Conservation (phyloP, 2,329 filamentous ascomycete genomes). For the Nemania serpens region DNA sequence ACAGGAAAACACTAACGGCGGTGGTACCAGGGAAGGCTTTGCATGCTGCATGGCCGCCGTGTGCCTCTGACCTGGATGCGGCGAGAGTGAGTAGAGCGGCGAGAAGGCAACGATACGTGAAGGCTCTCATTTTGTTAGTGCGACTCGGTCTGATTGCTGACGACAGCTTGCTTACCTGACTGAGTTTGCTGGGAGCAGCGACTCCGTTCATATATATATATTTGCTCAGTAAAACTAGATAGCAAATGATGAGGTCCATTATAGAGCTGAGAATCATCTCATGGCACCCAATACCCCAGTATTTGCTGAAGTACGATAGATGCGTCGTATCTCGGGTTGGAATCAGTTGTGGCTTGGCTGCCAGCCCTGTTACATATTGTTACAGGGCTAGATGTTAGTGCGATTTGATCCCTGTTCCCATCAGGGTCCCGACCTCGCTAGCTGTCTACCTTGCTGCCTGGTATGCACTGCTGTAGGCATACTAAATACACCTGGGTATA, state of each 20-base stretch:
- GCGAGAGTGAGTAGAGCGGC: conserved; percentile 3
- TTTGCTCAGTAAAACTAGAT: not conserved
- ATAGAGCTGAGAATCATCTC: conserved; percentile 10
- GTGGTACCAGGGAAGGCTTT: conserved; percentile 53
- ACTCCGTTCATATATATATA: conserved; percentile 21
- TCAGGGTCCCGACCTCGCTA: not conserved
- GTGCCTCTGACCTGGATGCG: not conserved
- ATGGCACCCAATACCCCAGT: not conserved
- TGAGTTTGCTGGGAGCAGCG: not conserved
- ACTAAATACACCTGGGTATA: too few species aligned
- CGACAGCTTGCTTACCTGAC: not conserved
- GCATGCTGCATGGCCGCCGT: conserved; percentile 40
- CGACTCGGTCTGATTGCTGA: not conserved
- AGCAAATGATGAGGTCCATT: not conserved
- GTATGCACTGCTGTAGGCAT: too few species aligned
- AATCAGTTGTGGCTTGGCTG: not conserved
- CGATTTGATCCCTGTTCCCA: conserved; percentile 7
- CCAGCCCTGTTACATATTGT: not conserved
- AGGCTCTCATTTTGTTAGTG: conserved; percentile 22
- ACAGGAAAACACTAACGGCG: conserved; percentile 22
- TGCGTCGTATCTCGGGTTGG: conserved; percentile 10
- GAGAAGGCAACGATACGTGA: not conserved
- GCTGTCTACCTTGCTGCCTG: not conserved
- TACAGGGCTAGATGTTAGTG: conserved; percentile 18
- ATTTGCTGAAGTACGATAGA: conserved; percentile 4